Percentiles rank a stretch among this genome's conserved stretches.
Evolutionary conservation across 495 filamentous ascomycete species (phyloP).

Genomic region (Penicillium odoratum): DNA sequence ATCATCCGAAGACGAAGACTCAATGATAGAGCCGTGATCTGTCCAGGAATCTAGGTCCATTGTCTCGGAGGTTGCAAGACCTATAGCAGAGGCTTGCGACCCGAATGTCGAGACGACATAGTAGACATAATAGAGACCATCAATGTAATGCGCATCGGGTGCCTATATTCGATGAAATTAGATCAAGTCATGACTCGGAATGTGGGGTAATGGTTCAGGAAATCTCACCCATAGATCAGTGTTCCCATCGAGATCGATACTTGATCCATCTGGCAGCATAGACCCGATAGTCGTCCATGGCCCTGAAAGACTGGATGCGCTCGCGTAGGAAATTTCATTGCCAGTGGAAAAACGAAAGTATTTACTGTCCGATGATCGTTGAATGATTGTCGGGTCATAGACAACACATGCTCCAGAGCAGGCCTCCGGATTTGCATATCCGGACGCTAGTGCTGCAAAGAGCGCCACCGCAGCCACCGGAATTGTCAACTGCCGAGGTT

Average conservation of each 20-base stretch:
- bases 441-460: slow-evolving; percentile 32
- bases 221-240: slow-evolving; percentile 63
- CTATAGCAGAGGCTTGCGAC: slow-evolving; percentile 64
- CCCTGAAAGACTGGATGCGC: slow-evolving; percentile 57
- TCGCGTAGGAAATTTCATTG: slow-evolving; percentile 63
- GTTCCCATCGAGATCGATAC: slow-evolving; percentile 60
- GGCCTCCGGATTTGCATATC: slow-evolving; percentile 54
- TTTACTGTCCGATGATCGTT: slow-evolving; percentile 57
- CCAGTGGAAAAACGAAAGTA: slow-evolving; percentile 78
- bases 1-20: slow-evolving; percentile 39
- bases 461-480: slow-evolving; percentile 11
- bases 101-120: slow-evolving; percentile 71
- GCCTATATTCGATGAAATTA: slow-evolving; percentile 47
- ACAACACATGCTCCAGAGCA: slow-evolving; percentile 62
- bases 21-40: slow-evolving; percentile 49
- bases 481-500: not conserved
- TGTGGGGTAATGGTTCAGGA: not conserved
- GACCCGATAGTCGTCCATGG: slow-evolving; percentile 67
- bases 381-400: slow-evolving; percentile 67
- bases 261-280: slow-evolving; percentile 58
- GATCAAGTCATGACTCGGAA: not conserved
- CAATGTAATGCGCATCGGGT: slow-evolving; percentile 59
- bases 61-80: slow-evolving; percentile 62
- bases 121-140: slow-evolving; percentile 65
- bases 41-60: slow-evolving; percentile 64